These are phyloP conservation scores for Gastrolobium villosum DNA, from an alignment of 306 rosid genomes.

Conservation along the genomic window DNA sequence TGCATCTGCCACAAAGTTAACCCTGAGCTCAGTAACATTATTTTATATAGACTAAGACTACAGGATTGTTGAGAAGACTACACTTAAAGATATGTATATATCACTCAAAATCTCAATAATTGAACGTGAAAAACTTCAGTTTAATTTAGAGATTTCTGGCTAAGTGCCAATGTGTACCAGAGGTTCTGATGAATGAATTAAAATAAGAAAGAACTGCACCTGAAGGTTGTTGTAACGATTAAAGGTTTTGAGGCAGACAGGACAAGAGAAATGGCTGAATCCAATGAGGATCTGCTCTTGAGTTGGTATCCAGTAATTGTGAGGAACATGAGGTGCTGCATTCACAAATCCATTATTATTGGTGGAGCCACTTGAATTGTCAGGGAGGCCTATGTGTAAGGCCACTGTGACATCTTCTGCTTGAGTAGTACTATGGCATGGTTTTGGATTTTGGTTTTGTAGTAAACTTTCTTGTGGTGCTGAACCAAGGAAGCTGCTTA, in stretches of 20 bases:
- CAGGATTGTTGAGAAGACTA: not conserved
- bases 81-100: slow-evolving; percentile 2
- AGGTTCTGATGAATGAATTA: not conserved
- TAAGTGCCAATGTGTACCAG: not conserved
- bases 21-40: not conserved
- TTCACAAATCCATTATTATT: slow-evolving; percentile 31
- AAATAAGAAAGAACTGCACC: slow-evolving; percentile 48
- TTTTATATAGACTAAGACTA: not conserved
- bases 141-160: no score
- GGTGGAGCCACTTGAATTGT: slow-evolving; percentile 46
- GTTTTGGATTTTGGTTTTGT: slow-evolving; percentile 42
- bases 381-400: slow-evolving; percentile 77
- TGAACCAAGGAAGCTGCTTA: slow-evolving; percentile 64
- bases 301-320: slow-evolving; percentile 78
- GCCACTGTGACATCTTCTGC: slow-evolving; percentile 70
- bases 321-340: slow-evolving; percentile 42
- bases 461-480: slow-evolving; percentile 34
- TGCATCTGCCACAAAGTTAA: slow-evolving; percentile 66
- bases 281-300: slow-evolving; percentile 78
- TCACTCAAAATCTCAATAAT: not conserved
- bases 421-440: slow-evolving; percentile 14
- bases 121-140: not conserved
- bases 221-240: slow-evolving; percentile 86
- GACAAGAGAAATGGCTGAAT: slow-evolving; percentile 77
- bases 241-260: slow-evolving; percentile 78